Evolutionary conservation across 2,329 filamentous ascomycete species (phyloP).

Genomic region (Cordyceps cateniannulata): DNA sequence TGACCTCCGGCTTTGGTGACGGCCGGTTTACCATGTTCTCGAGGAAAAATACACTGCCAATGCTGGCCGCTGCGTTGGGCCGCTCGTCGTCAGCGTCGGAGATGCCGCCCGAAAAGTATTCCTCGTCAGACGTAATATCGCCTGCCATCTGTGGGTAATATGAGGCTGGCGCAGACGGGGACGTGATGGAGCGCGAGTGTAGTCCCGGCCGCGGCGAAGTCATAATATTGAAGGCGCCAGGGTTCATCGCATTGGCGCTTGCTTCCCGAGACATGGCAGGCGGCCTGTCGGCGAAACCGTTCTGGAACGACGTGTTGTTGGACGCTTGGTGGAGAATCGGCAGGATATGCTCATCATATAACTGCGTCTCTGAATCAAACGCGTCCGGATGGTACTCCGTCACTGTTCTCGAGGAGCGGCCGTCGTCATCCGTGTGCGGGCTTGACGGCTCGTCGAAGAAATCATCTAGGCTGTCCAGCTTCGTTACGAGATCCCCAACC

Average conservation of each 20-base stretch:
- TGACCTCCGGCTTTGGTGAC: conserved; percentile 29
- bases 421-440: conserved; percentile 52
- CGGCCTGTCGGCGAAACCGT: conserved; percentile 73
- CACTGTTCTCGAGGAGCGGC: conserved; percentile 54
- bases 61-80: conserved; percentile 27
- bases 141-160: conserved; percentile 47
- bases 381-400: conserved; percentile 59
- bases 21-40: conserved; percentile 54
- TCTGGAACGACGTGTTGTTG: conserved; percentile 77
- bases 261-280: conserved; percentile 54
- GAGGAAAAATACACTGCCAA: conserved; percentile 46
- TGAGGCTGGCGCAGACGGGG: conserved; percentile 56
- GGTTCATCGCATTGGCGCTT: conserved; percentile 56
- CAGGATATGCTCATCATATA: conserved; percentile 90
- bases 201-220: conserved; percentile 55
- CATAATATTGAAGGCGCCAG: conserved; percentile 47
- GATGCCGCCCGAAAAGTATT: conserved; percentile 64
- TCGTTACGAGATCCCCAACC: conserved; percentile 69
- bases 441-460: conserved; percentile 69
- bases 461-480: conserved; percentile 72
- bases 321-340: conserved; percentile 84
- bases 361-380: conserved; percentile 67
- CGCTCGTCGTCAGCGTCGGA: conserved; percentile 68
- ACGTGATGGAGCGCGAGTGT: conserved; percentile 79
- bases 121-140: conserved; percentile 70